phyloP scores from a whole-genome alignment of 257 asterid genomes.

The Leptodermis oblonga region DNA sequence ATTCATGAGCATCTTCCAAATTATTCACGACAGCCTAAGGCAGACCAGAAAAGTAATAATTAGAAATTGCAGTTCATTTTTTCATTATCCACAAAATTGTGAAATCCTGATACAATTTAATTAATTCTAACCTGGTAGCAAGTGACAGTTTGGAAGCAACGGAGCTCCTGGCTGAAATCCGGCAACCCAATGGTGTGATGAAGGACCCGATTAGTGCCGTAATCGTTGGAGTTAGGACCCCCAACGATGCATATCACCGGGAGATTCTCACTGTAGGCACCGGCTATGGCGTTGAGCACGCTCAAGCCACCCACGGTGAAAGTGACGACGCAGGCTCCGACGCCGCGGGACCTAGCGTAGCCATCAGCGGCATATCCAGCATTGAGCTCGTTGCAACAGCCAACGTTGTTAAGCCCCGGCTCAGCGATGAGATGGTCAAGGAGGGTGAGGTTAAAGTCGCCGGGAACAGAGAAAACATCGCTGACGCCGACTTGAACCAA shows the following conservation, averaged over 20 bases:
- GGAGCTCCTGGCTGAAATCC: constrained; percentile 79
- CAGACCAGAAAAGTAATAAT: background rate
- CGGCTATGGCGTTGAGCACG: constrained; percentile 77
- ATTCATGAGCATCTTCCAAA: constrained; percentile 82
- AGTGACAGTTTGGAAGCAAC: constrained; percentile 81
- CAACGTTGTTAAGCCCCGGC: constrained; percentile 69
- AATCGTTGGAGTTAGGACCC: constrained; percentile 79
- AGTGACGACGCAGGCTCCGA: constrained; percentile 82
- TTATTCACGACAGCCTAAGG: constrained; percentile 72
- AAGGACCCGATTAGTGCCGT: constrained; percentile 63
- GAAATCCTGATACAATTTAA: background rate
- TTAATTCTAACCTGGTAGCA: constrained; percentile 55
- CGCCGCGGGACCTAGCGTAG: constrained; percentile 80
- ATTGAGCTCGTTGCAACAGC: constrained; percentile 89
- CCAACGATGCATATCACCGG: constrained; percentile 81
- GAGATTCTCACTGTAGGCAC: constrained; percentile 83
- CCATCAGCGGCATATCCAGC: constrained; percentile 92
- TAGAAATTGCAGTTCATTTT: too few relatives aligned
- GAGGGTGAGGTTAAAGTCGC: constrained; percentile 66
- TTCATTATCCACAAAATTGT: background rate
- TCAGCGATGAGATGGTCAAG: constrained; percentile 70
- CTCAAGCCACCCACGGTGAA: constrained; percentile 84
- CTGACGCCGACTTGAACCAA: constrained; percentile 63
- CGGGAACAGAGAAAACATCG: constrained; percentile 75
- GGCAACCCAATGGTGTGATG: constrained; percentile 86